Evolutionary conservation across 2,329 filamentous ascomycete genomes (phyloP), one percentile per base, ranked within the genome.

Genomic region (Gaeumannomyces tritici): DNA sequence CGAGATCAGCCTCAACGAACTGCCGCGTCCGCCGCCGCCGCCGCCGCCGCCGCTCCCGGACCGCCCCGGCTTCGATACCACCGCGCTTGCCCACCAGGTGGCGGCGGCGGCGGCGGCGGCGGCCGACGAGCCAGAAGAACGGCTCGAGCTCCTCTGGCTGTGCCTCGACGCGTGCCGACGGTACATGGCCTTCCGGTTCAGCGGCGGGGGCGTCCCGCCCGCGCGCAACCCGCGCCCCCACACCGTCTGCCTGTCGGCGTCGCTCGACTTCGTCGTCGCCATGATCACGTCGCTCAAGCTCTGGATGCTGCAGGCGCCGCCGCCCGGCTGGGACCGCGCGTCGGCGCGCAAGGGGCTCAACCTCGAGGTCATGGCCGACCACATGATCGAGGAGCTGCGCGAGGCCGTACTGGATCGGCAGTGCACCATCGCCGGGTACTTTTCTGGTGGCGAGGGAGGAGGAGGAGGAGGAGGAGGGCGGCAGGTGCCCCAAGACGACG

Each of bases 321-420:
- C 76, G 0, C 77, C 79, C 0, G 79, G 79, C 0, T 82, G 80
- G 80, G 75, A 81, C 60, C 68, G 75, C 4, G 67, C 66, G 2
- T 66, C 70, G 1, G 73, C 76, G 27, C 70, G 73, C 6, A 64
- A 68, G 27, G 74, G 79, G 64, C 69, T 81, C 15, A 67, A 65
- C 27, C 68, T 77, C 60, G 70, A 70, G 5, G n/a, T 7, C 21
- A 21, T n/a, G 18, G 42, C 42, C 42, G 12, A 51, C 6, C 62
- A 66, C 15, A 65, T 70, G n/a, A 62, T 76, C 24, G 67, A 72
- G 21, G 29, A 58, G 18, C 42, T 51, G 21, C 42, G 21, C 18
- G 8, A 1, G 18, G 42, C 21, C 42, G 42, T 51, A 21, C 7
- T 51, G 21, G 18, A 51, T 0, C 42, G 42, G 8, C 18, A n/a